Evolutionary conservation across 345 rosid genomes (phyloP), one percentile per base, ranked within the genome.

Genomic region (Limnanthes douglasii): DNA sequence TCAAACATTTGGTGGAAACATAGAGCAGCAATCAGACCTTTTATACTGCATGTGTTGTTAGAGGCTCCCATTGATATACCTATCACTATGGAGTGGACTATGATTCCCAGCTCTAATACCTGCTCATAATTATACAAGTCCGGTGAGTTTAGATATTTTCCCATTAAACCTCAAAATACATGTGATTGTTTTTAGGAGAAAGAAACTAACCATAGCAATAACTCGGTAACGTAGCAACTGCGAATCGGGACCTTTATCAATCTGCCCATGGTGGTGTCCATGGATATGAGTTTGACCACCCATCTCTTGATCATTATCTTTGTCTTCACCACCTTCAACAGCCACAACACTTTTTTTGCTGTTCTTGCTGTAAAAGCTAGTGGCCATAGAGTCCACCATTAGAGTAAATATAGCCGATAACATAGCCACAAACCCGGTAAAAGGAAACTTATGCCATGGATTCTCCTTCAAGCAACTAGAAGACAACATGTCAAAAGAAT

Each of bases 1-100:
- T 78, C 95, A 29, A 78, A 83, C 72, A 83, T 65, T 65, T 75
- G 92, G 45, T 75, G 90, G 70, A 85, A 85, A 62, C 93, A 85
- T 31, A 79, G 77, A 16, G 96, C 96, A 19, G 88, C 82, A 3
- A 79, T 45, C 6, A 75, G 79, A 21, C 74, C 75, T 52, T 55
- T 73, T 34, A 84, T 79, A 43, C 66, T 54, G 65, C 93, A 84
- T 15, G 56, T 60, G 31, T 84, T 78, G 42, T 43, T 63, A 5
- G 95, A 68, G 19, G 95, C 80, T 24, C 95, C 84, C 38, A 78
- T 15, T 15, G 78, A 64, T 4, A 84, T 56, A 2, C 93, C 86
- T 31, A 78, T 78, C 39, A 84, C 84, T 22, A 78, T 68, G 1
- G 86, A 78, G 50, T 78, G 93, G 20, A 75, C 81, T n/a, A 78